Conservation (phyloP, 805 yeast genomes). For the Yamadazyma nakazawae region DNA sequence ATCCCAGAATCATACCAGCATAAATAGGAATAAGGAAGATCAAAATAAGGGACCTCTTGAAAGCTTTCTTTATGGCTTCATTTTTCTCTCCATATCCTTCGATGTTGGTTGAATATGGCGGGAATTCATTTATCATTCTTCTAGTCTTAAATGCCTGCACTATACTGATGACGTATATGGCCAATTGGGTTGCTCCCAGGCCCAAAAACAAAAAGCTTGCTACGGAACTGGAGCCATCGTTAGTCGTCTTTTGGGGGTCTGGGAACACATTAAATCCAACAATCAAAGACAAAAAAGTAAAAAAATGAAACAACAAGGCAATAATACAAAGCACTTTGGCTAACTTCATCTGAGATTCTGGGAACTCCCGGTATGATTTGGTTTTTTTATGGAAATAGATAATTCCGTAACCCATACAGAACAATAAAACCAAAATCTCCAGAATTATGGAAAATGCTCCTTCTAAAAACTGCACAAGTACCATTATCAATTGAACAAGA, state of each 20-base stretch:
- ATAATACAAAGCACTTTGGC: conserved; percentile 1
- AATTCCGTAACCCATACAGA: conserved; percentile 37
- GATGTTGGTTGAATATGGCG: conserved; percentile 20
- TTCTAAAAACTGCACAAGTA: background rate
- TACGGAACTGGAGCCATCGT: background rate
- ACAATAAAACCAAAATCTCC: conserved; percentile 19
- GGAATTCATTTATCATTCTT: conserved; percentile 24
- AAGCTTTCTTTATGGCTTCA: conserved; percentile 18
- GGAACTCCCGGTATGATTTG: conserved; percentile 22
- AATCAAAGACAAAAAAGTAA: background rate
- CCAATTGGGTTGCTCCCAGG: conserved; percentile 14
- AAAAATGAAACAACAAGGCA: background rate
- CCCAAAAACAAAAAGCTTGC: background rate
- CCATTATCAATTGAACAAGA: background rate
- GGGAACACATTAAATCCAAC: background rate
- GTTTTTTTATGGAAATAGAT: conserved; percentile 25
- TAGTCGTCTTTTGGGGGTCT: too few species aligned
- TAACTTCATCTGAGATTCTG: conserved; percentile 9
- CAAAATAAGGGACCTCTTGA: conserved; percentile 23
- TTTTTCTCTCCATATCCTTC: conserved; percentile 17
- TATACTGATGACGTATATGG: conserved; percentile 11
- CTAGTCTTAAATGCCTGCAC: conserved; percentile 25
- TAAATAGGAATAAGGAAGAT: conserved; percentile 24
- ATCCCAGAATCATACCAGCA: conserved; percentile 2
- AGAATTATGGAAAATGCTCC: conserved; percentile 11